Conservation (phyloP, 768 basidiomycete species). For the Royoungia palumana region DNA sequence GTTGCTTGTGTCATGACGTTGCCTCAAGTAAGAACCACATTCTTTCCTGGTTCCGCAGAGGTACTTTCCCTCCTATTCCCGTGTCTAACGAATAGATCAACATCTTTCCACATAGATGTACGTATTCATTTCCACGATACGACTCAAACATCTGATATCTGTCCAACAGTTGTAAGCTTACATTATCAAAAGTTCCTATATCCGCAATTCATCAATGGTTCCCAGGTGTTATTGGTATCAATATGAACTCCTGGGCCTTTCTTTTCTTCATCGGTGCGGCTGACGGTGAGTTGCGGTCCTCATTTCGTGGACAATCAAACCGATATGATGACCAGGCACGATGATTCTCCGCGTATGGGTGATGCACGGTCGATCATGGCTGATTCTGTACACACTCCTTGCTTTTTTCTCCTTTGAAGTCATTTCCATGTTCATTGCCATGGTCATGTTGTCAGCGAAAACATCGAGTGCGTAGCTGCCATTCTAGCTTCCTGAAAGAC, state of each 20-base stretch:
- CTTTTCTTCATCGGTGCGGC: not conserved
- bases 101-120: not conserved
- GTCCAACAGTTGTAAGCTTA: not conserved
- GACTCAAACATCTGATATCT: not conserved
- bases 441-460: not conserved
- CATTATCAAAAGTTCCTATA: not conserved
- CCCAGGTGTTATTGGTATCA: not conserved
- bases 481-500: too few species aligned
- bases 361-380: not conserved
- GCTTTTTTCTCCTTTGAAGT: not conserved
- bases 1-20: not conserved
- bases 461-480: not conserved
- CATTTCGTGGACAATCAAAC: not conserved
- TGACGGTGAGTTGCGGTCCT: not conserved
- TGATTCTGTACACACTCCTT: not conserved
- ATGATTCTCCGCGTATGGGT: slow-evolving; percentile 7
- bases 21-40: slow-evolving; percentile 1
- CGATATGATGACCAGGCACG: not conserved
- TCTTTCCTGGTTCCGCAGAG: not conserved
- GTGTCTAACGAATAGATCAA: not conserved
- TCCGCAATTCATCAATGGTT: not conserved
- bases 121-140: not conserved
- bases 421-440: not conserved
- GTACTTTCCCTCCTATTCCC: not conserved
- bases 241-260: not conserved